Conservation (phyloP, 78 protist genomes). For the Planoprotostelium fungivorum region DNA sequence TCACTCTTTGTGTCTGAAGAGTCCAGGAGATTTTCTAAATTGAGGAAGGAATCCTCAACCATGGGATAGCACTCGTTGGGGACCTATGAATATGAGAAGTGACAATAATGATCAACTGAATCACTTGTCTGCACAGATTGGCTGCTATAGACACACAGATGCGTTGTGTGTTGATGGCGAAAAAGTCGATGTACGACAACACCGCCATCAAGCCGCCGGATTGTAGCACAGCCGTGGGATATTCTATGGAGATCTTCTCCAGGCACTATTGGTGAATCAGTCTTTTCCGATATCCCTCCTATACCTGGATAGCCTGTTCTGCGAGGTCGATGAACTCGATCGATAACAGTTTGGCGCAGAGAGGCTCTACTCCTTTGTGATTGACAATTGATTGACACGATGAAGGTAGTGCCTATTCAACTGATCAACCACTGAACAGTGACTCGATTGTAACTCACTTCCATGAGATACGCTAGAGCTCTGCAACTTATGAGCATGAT, state of each 20-base stretch:
- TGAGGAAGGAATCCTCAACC: conserved; percentile 67
- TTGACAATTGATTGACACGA: conserved; percentile 28
- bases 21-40: conserved; percentile 43
- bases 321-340: conserved; percentile 90
- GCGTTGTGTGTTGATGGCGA: conserved; percentile 72
- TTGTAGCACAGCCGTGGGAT: conserved; percentile 40
- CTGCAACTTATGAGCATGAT: conserved; percentile 72
- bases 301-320: conserved; percentile 74
- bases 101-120: no score
- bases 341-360: conserved; percentile 69
- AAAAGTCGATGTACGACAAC: conserved; percentile 80
- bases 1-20: conserved; percentile 56
- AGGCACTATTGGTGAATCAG: conserved; percentile 31
- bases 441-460: conserved; percentile 2
- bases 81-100: background rate
- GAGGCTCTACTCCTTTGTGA: conserved; percentile 40
- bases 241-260: conserved; percentile 76
- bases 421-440: background rate
- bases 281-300: no score
- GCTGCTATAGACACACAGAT: conserved; percentile 67
- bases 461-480: conserved; percentile 75
- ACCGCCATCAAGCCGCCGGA: conserved; percentile 85
- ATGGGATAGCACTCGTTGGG: conserved; percentile 57
- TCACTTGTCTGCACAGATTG: conserved; percentile 62
- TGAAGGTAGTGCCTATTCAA: conserved; percentile 59